phyloP scores from a whole-genome alignment of 1,284 basidiomycete species.

The Chiua sp. region DNA sequence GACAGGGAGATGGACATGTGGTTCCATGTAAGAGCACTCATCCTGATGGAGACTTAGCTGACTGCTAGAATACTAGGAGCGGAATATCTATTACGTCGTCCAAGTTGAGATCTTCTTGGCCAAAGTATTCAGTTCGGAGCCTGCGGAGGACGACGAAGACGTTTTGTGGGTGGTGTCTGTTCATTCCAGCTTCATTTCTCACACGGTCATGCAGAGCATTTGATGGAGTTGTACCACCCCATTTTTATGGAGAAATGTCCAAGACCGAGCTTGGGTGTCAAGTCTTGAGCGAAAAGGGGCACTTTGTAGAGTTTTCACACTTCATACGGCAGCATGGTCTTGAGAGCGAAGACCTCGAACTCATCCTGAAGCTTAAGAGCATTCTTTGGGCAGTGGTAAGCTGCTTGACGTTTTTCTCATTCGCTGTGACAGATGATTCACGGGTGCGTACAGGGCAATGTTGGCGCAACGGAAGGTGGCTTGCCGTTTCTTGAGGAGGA shows the following conservation, averaged over 20 bases:
- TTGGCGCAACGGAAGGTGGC: constrained; percentile 90
- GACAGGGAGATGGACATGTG: constrained; percentile 95
- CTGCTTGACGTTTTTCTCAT: constrained; percentile 14
- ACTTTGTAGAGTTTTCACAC: constrained; percentile 91
- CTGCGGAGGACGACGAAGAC: constrained; percentile 69
- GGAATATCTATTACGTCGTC: constrained; percentile 87
- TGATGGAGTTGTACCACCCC: constrained; percentile 89
- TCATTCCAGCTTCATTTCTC: background rate
- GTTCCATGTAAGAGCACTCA: constrained; percentile 74
- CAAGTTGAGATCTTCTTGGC: constrained; percentile 88
- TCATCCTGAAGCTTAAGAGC: constrained; percentile 92
- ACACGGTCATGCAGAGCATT: constrained; percentile 56
- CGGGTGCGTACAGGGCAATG: constrained; percentile 74
- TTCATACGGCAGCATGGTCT: constrained; percentile 89
- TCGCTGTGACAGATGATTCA: background rate
- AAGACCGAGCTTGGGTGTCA: constrained; percentile 96
- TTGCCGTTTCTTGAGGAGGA: constrained; percentile 96
- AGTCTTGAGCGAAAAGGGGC: constrained; percentile 87
- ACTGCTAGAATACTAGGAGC: constrained; percentile 59
- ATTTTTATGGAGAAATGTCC: constrained; percentile 98
- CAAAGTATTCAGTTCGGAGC: constrained; percentile 69
- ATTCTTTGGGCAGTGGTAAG: constrained; percentile 96
- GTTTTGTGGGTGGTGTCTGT: constrained; percentile 49
- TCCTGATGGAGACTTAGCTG: constrained; percentile 6
- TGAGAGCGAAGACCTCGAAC: constrained; percentile 82